Evolutionary conservation across 768 basidiomycete species (phyloP).

Genomic region (Rhizopogon salebrosus): DNA sequence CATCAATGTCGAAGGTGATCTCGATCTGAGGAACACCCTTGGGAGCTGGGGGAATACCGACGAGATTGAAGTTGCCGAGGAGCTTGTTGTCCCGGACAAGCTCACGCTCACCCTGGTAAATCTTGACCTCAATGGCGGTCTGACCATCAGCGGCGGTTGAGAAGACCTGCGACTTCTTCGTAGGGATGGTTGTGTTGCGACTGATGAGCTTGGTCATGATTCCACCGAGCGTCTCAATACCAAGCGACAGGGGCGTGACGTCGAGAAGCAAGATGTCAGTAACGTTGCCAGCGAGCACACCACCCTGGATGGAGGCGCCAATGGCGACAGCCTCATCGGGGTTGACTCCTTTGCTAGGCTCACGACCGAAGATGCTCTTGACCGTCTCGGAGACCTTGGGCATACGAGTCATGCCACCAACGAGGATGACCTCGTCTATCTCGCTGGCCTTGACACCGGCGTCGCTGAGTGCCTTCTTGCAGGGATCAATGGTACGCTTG

Average conservation of each 20-base stretch:
- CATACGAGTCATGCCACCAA: conserved; percentile 99
- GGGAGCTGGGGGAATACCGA: conserved; percentile 85
- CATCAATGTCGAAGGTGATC: conserved; percentile 96
- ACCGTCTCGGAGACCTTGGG: conserved; percentile 93
- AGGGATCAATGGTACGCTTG: conserved; percentile 88
- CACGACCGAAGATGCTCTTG: conserved; percentile 81
- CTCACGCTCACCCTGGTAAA: conserved; percentile 99
- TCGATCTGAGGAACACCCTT: conserved; percentile 77
- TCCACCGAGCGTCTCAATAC: conserved; percentile 95
- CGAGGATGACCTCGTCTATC: conserved; percentile 94
- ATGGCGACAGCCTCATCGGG: conserved; percentile 99
- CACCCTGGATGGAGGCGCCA: conserved; percentile 96
- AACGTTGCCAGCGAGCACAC: conserved; percentile 94
- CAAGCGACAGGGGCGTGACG: conserved; percentile 93
- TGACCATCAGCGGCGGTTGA: conserved; percentile 99
- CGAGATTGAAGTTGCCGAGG: conserved; percentile 98
- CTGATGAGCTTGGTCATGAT: conserved; percentile 99
- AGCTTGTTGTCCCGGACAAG: conserved; percentile 98
- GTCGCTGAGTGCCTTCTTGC: conserved; percentile 94
- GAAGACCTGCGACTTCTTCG: conserved; percentile 99
- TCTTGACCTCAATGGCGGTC: conserved; percentile 99
- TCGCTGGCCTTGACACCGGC: conserved; percentile 91
- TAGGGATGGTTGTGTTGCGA: conserved; percentile 98
- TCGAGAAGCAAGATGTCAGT: conserved; percentile 93
- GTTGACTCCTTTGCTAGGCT: conserved; percentile 98